Evolutionary conservation across 179 eudicot genomes (phyloP).

Genomic region (Heliamphora ciliata): DNA sequence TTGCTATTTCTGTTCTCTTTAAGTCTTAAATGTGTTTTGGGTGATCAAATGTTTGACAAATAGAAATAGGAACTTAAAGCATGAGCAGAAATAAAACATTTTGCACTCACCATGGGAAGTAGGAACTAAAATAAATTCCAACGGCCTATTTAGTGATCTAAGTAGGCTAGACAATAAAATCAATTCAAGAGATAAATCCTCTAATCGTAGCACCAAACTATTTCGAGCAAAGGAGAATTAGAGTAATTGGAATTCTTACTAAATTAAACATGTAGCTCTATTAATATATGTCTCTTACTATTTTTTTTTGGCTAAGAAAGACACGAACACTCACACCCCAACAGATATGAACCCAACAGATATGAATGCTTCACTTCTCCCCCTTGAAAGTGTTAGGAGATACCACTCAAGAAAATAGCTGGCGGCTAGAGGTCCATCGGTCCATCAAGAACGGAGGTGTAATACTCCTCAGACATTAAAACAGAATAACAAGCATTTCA

Average conservation of each 20-base stretch:
- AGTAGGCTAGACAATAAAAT: background rate
- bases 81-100: background rate
- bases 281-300: background rate
- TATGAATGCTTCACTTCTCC: background rate
- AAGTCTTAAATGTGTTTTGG: background rate
- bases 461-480: conserved; percentile 4
- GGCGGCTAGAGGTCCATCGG: background rate
- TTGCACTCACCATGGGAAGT: background rate
- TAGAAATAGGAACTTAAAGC: background rate
- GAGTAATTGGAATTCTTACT: background rate
- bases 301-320: background rate
- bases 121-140: background rate
- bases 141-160: background rate
- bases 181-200: background rate
- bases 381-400: background rate
- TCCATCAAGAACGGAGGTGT: background rate
- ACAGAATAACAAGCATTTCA: background rate
- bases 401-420: background rate
- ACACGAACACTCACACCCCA: too few species aligned
- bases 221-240: background rate
- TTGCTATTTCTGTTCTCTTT: background rate
- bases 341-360: background rate
- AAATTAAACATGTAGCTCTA: background rate
- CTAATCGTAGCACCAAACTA: background rate
- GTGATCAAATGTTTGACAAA: background rate